These are phyloP conservation scores for Eucalyptus virginea DNA, from an alignment of 345 rosid species.

Conservation along the genomic window DNA sequence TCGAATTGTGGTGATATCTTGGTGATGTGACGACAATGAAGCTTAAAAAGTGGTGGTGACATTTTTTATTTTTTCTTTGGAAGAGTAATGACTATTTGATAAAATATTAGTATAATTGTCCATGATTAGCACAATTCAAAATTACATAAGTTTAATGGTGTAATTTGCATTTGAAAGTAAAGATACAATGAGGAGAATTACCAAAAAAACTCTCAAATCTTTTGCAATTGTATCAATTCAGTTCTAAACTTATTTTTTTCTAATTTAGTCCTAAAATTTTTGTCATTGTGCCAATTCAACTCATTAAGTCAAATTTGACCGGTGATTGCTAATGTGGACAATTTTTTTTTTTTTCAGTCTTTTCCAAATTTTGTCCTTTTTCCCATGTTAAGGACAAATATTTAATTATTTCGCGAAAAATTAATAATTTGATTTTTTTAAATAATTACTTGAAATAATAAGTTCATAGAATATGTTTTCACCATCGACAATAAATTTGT, in stretches of 20 bases:
- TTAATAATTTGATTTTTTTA: background rate
- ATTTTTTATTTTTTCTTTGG: background rate
- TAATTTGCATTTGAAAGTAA: background rate
- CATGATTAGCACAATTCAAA: background rate
- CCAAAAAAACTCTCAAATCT: too few species aligned
- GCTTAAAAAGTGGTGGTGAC: background rate
- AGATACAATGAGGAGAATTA: background rate
- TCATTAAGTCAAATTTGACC: too few species aligned
- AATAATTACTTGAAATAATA: background rate
- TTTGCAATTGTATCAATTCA: too few species aligned
- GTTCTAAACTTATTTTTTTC: accelerated
- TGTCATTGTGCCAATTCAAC: too few species aligned
- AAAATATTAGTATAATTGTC: background rate
- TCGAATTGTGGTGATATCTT: background rate
- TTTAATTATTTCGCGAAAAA: background rate
- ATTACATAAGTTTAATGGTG: background rate
- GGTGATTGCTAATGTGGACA: too few species aligned
- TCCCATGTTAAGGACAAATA: background rate
- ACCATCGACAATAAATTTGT: background rate
- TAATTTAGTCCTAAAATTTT: too few species aligned
- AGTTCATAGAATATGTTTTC: background rate
- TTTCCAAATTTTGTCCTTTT: too few species aligned
- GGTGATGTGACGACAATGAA: background rate
- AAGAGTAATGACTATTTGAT: background rate
- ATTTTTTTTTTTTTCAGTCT: too few species aligned